Evolutionary conservation across 495 filamentous ascomycete genomes (phyloP), one percentile per base, ranked within the genome.

Genomic region (Lasiosphaeris hirsuta): DNA sequence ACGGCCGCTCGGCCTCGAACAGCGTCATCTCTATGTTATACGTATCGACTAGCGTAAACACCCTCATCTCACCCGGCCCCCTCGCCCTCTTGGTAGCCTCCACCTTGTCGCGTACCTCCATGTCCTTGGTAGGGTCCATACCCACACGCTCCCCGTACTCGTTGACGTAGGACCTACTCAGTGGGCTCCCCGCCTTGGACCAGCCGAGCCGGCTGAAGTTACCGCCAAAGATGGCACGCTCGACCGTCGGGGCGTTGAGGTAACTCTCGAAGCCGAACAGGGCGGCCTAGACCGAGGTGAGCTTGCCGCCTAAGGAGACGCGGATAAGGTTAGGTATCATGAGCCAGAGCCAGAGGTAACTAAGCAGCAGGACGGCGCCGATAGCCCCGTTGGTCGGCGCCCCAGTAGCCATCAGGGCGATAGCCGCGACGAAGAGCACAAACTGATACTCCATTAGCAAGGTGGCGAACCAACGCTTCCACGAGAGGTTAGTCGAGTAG

Each of bases 21-120:
- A 72, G 39, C 0, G 70, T 72, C 0, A 69, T 60, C 7, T 68
- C 68, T 62, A 75, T 63, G 7, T 62, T 68, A 37, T 54, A 59
- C 2, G 70, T 76, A 52, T 76, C 72, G 9, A 76, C 66, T 6
- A 75, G 65, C 0, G 73, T 76, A 48, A 65, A 68, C 8, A 63
- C 51, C 49, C 46, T 46, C 51, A 54, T 55, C 11, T 62, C 15
- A n/a, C 56, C 56, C 42, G 60, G 56, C 5, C 23, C 23, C 44
- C 36, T 4, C 17, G 57, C 35, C 13, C 38, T 45, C 45, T 46
- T 57, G n/a, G 54, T 38, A 14, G 45, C n/a, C 19, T 42, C 19
- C 15, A 59, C 46, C 54, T 30, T 30, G 2, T 30, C 23, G 23
- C 23, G 23, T 5, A 30, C 23, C 23, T 30, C 23, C 23, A 30